These are phyloP conservation scores for Micractinium conductrix DNA, from an alignment of 139 green algal species.

Conservation along the genomic window DNA sequence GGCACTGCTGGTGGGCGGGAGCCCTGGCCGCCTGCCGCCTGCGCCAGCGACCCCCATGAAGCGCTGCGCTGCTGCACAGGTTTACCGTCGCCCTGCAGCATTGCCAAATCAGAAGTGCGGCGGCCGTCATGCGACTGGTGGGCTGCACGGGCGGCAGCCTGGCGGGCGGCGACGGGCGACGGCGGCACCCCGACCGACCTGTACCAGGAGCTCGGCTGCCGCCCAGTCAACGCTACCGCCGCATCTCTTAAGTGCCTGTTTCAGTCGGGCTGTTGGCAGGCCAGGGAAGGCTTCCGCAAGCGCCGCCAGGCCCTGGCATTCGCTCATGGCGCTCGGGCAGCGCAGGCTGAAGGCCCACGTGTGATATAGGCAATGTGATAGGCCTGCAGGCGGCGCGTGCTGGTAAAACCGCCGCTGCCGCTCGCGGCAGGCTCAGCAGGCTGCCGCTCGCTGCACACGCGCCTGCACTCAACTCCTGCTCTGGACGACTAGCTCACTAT, in stretches of 20 bases:
- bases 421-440: too few species aligned
- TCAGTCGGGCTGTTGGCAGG: neutral
- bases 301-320: neutral
- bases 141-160: neutral
- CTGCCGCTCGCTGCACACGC: too few species aligned
- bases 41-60: neutral
- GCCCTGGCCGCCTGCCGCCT: neutral
- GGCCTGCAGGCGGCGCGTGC: too few species aligned
- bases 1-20: neutral
- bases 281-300: neutral
- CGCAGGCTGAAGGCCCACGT: too few species aligned
- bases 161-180: too few species aligned
- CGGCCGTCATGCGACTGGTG: neutral
- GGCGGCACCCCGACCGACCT: too few species aligned
- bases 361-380: too few species aligned
- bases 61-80: neutral
- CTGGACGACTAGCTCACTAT: too few species aligned
- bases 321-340: too few species aligned
- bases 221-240: neutral
- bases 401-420: too few species aligned
- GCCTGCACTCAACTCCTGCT: too few species aligned
- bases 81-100: neutral
- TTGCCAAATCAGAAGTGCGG: neutral
- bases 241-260: neutral
- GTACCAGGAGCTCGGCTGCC: neutral